Base-by-base conservation (phyloP, 2,329 filamentous ascomycete species). In the Aspergillus nomiae region DNA sequence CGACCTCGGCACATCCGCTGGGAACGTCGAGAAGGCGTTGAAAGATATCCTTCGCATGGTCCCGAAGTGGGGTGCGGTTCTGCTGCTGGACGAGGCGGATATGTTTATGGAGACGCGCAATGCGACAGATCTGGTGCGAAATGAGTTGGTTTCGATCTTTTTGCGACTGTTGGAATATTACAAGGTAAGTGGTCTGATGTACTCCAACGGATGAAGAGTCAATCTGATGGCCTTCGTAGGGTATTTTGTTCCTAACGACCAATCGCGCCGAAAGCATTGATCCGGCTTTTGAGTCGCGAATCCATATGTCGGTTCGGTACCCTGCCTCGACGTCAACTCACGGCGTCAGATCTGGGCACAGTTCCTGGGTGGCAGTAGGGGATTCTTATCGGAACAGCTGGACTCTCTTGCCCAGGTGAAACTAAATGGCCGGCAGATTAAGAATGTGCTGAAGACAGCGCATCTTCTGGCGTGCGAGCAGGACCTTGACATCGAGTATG, bases 61-160 rank as follows among this genome's bases (percentile, higher is more conserved):
- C 63, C 79, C 79, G 0, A 80, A 77, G 62, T 86, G 84, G 84
- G 81, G 82, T 43, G 81, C 82, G 14, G 78, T 87, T 6, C 75
- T 85, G 0, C 78, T 86, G 3, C 78, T 85, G 4, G 84, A 85
- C 69, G 83, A 84, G 61, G 83, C 71, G 0, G 72, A 74, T 57
- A 71, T 74, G 19, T 74, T 73, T 26, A 70, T 75, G 67, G 68
- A 74, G 67, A 70, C 77, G 36, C 76, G 81, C 41, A 74, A 67
- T 24, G 67, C 75, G 3, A 70, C 78, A 32, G 80, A 82, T 62
- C 72, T 83, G 8, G 71, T 77, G 65, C 76, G 81, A 11, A 84
- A 83, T 67, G 80, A 80, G 64, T 74, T 83, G 56, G 80, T 83
- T 24, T 79, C 77, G 0, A 73, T 76, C 24, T 78, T 75, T 58